These are phyloP conservation scores for Sphaerulina populicola DNA, from an alignment of 2,329 filamentous ascomycete species.

Conservation along the genomic window DNA sequence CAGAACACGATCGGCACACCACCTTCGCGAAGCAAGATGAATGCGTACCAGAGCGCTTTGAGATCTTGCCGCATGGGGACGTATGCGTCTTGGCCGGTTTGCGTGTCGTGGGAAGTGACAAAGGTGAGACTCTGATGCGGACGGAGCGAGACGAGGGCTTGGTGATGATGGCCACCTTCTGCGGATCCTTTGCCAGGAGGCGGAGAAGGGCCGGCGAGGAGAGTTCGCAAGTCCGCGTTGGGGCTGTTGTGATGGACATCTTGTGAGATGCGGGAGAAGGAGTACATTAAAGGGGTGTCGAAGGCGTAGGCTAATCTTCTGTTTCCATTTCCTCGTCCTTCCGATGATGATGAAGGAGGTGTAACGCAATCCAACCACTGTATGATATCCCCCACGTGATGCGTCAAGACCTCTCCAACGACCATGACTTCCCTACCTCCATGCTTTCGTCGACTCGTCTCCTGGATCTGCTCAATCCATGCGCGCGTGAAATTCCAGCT, in stretches of 20 bases:
- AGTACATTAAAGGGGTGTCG: constrained; percentile 61
- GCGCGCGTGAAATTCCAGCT: constrained; percentile 56
- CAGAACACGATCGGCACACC: constrained; percentile 63
- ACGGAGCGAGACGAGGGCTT: constrained; percentile 17
- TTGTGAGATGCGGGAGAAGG: constrained; percentile 54
- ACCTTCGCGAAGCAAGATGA: constrained; percentile 58
- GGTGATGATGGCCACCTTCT: constrained; percentile 2
- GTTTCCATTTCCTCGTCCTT: too few relatives aligned
- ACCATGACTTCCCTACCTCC: constrained; percentile 51
- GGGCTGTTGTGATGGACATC: constrained; percentile 33
- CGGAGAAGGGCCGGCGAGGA: constrained; percentile 15
- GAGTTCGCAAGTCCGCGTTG: constrained; percentile 51
- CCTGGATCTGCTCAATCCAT: constrained; percentile 53
- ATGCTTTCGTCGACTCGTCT: constrained; percentile 30
- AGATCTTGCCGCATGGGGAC: constrained; percentile 58
- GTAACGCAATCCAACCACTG: constrained; percentile 41
- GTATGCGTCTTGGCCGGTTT: constrained; percentile 55
- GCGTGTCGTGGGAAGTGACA: constrained; percentile 65
- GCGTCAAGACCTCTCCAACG: constrained; percentile 63
- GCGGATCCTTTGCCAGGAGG: background rate
- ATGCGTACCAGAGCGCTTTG: constrained; percentile 62
- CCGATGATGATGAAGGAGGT: constrained; percentile 1
- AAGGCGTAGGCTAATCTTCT: constrained; percentile 47
- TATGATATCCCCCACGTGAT: constrained; percentile 48
- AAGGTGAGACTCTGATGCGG: constrained; percentile 44